Percentiles rank a stretch among this genome's conserved stretches.
phyloP scores from a whole-genome alignment of 2,329 filamentous ascomycete genomes.

The Phyllosticta ampelicida region DNA sequence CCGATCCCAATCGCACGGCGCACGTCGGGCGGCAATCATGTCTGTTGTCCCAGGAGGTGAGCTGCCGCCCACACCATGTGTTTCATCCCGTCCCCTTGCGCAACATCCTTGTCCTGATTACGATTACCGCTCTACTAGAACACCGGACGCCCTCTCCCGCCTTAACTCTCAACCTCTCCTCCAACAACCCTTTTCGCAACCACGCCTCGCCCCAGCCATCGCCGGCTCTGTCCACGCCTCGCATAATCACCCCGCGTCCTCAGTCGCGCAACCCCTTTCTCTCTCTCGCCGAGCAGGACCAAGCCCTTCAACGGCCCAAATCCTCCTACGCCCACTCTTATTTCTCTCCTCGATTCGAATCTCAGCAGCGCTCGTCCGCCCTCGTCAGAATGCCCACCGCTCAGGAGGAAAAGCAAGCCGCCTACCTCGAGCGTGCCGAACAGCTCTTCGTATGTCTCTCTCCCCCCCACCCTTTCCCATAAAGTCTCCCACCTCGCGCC shows the following conservation, averaged over 20 bases:
- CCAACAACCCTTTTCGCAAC: conserved; percentile 74
- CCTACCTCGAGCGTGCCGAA: conserved; percentile 44
- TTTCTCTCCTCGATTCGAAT: neutral
- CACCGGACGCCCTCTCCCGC: conserved; percentile 39
- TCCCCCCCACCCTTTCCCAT: conserved; percentile 11
- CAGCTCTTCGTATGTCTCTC: conserved; percentile 63
- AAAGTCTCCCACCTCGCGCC: neutral
- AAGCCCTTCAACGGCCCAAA: neutral
- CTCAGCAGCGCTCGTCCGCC: conserved; percentile 1
- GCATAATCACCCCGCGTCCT: conserved; percentile 39
- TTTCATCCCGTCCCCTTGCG: conserved; percentile 11
- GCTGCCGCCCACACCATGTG: conserved; percentile 6
- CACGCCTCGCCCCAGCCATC: conserved; percentile 46
- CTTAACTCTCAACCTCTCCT: conserved; percentile 53
- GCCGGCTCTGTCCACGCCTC: conserved; percentile 29
- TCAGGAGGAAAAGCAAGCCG: conserved; percentile 36
- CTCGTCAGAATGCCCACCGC: conserved; percentile 27
- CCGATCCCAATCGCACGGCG: conserved; percentile 5
- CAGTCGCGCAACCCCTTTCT: conserved; percentile 68
- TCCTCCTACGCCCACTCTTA: conserved; percentile 3
- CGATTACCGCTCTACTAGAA: conserved; percentile 17
- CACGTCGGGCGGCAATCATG: conserved; percentile 22
- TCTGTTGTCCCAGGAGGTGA: conserved; percentile 29
- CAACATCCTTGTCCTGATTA: conserved; percentile 20
- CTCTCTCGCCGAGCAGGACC: conserved; percentile 2